Evolutionary conservation across 2,329 filamentous ascomycete genomes (phyloP).

Genomic region (Dactylonectria estremocensis): DNA sequence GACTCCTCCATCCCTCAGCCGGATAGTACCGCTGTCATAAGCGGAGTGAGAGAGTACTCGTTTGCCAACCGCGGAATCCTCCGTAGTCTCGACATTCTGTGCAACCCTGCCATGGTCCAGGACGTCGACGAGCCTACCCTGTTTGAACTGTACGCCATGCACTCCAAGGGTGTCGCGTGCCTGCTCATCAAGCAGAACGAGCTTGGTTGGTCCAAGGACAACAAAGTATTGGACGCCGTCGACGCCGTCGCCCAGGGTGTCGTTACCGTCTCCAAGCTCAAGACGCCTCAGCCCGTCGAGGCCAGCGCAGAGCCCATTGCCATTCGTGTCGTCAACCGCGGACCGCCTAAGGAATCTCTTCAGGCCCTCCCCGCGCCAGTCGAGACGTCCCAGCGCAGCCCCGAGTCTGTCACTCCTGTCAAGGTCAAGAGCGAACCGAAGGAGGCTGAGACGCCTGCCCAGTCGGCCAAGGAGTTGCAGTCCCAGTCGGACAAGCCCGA

Average conservation of each 20-base stretch:
- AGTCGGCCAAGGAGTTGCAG: conserved; percentile 54
- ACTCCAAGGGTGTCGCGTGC: conserved; percentile 96
- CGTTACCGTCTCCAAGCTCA: conserved; percentile 82
- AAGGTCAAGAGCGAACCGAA: conserved; percentile 63
- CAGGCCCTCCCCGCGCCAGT: conserved; percentile 46
- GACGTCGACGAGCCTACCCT: conserved; percentile 80
- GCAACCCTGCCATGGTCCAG: conserved; percentile 75
- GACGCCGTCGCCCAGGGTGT: conserved; percentile 82
- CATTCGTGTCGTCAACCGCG: conserved; percentile 54
- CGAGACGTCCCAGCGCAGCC: conserved; percentile 50
- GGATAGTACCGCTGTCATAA: conserved; percentile 97
- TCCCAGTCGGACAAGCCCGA: conserved; percentile 70
- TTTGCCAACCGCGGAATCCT: conserved; percentile 89
- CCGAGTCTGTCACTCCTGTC: conserved; percentile 52
- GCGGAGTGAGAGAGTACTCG: conserved; percentile 95
- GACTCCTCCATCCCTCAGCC: conserved; percentile 84
- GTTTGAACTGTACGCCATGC: conserved; percentile 97
- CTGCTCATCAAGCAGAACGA: conserved; percentile 89
- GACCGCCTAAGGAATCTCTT: conserved; percentile 55
- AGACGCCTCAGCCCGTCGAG: conserved; percentile 64
- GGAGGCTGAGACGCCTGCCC: conserved; percentile 62
- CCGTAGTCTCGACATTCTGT: conserved; percentile 90
- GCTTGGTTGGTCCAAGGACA: conserved; percentile 91
- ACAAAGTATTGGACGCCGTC: conserved; percentile 85
- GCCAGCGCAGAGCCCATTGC: conserved; percentile 55